Evolutionary conservation across 2,329 filamentous ascomycete species (phyloP), one percentile per base, ranked within the genome.

Genomic region (Cyphellophora attinorum): DNA sequence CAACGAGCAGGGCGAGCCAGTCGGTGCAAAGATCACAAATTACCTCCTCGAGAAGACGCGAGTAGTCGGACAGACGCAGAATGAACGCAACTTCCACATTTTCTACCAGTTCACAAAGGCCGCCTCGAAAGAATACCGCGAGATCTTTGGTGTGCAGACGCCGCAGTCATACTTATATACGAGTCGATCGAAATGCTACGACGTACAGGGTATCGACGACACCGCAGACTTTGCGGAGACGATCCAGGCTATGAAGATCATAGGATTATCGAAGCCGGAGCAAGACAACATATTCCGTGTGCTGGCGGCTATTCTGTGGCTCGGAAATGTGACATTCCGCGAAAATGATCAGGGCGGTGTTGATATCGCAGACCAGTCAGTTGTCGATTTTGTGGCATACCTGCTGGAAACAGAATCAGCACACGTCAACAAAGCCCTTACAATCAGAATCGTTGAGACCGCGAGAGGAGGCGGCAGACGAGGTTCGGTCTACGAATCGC

Each of bases 21-120:
- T 95, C 8, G 91, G 91, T 51, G 91, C 91, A 41, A 91, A 94
- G 59, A 95, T 98, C 61, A 95, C 89, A 55, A 98, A 98, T 60
- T 98, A 98, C 55, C 70, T 98, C 15, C 71, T 98, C 34, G 91
- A 98, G 59, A 96, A 96, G 68, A 80, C 85, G 31, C 75, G 91
- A 64, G 91, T 98, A 12, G 86, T 94, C 6, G 86, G 89, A 11
- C 91, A 96, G 65, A 96, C 96, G 49, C 70, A 67, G 39, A 93
- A 95, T 58, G 91, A 98, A 70, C 78, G 91, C 49, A 96, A 94
- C 63, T 98, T 98, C 61, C 91, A 98, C 63, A 96, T 98, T 52
- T 98, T 98, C 60, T 98, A 98, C 63, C 91, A 98, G 60, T 95
- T 96, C 60, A 85, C 91, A 30, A 98, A 96, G 63, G 86, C 84